Base-by-base conservation (phyloP, 2,329 filamentous ascomycete genomes). In the Paecilomyces sp. region DNA sequence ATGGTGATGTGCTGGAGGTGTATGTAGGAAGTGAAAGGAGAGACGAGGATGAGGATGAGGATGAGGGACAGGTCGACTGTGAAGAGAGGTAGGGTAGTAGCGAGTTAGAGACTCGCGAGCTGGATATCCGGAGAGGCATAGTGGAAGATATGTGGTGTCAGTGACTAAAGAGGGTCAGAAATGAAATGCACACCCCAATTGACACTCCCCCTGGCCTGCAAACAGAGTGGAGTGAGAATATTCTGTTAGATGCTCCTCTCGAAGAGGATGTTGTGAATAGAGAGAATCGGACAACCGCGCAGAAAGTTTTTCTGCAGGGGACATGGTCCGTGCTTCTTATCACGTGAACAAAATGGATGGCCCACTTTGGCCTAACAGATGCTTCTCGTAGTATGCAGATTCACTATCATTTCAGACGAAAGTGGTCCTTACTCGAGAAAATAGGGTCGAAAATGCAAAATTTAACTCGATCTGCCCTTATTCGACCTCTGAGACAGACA, bases 101-200 rank as follows among this genome's bases (percentile, higher is more conserved):
- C 50, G 70, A 67, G 62, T 68, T 72, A 51, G 73, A 69, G 57
- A 75, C 67, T 55, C 68, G 65, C 61, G 68, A 70, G 64, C 64
- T 71, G 60, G 73, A 69, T 71, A 77, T 68, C 70, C 74, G 71
- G 31, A 74, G 74, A 64, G 75, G 71, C 75, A 77, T 77, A 59
- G 65, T 69, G 63, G 53, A 24, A 58, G 59, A 50, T 54, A 57
- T 62, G 55, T 53, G 50, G 62, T 59, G 34, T 31, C 28, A 54
- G 56, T 6, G 24, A 47, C 13, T 53, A 24, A 47, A 53, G 18
- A 56, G 25, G 33, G 52, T 22, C 33, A 51, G 22, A 33, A 41
- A 50, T 36, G 52, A 55, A 56, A 61, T 33, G 11, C 1, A 25
- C 13, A 22, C 31, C 25, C n/a, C 47, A 58, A 57, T 22, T 58